Percentiles rank a stretch among this genome's conserved stretches.
Conservation (phyloP, 1,284 basidiomycete genomes). For the Leccinum pachyderme region DNA sequence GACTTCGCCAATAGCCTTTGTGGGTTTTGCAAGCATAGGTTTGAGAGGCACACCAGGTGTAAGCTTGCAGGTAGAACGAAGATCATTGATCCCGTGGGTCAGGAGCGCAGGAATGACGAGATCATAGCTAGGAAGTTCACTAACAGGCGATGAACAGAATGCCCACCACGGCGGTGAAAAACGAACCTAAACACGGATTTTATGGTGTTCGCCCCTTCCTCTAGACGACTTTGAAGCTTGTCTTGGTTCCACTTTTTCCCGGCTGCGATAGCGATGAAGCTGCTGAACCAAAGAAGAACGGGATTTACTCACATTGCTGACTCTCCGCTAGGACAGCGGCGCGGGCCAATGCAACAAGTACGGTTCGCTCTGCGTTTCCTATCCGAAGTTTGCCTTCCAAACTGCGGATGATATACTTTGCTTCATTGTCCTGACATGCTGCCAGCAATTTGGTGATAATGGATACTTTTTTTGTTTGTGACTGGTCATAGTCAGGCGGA, state of each 20-base stretch:
- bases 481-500: slow-evolving; percentile 40
- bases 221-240: slow-evolving; percentile 71
- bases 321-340: slow-evolving; percentile 80
- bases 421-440: slow-evolving; percentile 84
- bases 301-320: slow-evolving; percentile 50
- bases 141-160: slow-evolving; percentile 33
- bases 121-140: slow-evolving; percentile 94
- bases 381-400: slow-evolving; percentile 97
- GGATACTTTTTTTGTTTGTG: slow-evolving; percentile 91
- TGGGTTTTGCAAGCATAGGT: slow-evolving; percentile 99
- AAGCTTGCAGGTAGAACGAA: slow-evolving; percentile 82
- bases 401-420: slow-evolving; percentile 95
- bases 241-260: slow-evolving; percentile 76
- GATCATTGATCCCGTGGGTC: slow-evolving; percentile 69
- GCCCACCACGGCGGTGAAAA: background rate
- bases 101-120: slow-evolving; percentile 91
- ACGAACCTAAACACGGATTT: slow-evolving; percentile 90
- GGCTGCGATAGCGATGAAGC: slow-evolving; percentile 39
- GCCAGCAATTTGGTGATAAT: slow-evolving; percentile 95
- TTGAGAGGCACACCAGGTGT: slow-evolving; percentile 96
- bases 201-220: slow-evolving; percentile 75
- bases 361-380: slow-evolving; percentile 93
- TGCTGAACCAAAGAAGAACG: background rate
- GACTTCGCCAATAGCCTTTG: slow-evolving; percentile 98
- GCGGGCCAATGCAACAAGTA: slow-evolving; percentile 85